Evolutionary conservation across 2,329 filamentous ascomycete species (phyloP).

Genomic region (Teratosphaeria destructans): DNA sequence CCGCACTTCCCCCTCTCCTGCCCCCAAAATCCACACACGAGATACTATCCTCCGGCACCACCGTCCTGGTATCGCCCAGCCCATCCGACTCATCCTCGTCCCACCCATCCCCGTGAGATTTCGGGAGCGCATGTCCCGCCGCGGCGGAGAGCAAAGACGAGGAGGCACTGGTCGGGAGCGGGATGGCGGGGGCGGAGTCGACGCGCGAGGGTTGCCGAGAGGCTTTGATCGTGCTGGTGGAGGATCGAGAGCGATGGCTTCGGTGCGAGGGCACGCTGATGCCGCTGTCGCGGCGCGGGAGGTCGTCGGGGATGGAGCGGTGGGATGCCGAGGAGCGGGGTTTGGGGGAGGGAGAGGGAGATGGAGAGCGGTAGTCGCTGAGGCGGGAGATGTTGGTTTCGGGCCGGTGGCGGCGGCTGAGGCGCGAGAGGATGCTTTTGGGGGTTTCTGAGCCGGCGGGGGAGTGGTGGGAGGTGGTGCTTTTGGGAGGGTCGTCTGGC

Average conservation of each 20-base stretch:
- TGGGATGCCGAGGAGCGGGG: conserved; percentile 8
- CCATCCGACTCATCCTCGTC: conserved; percentile 23
- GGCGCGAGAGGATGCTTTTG: neutral
- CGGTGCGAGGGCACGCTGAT: conserved; percentile 12
- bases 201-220: conserved; percentile 3
- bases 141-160: conserved; percentile 7
- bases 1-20: conserved; percentile 3
- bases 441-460: neutral
- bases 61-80: conserved; percentile 32
- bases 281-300: conserved; percentile 18
- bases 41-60: conserved; percentile 40
- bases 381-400: neutral
- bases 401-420: neutral
- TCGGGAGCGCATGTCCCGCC: conserved; percentile 5
- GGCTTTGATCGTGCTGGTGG: conserved; percentile 21
- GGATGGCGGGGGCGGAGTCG: neutral
- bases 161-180: conserved; percentile 1
- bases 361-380: neutral
- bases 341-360: neutral
- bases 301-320: conserved; percentile 9
- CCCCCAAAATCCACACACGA: conserved; percentile 27
- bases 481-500: neutral
- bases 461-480: neutral
- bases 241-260: conserved; percentile 10
- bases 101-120: conserved; percentile 5